phyloP scores from a whole-genome alignment of 2,329 filamentous ascomycete genomes.

The Talaromyces sp. region DNA sequence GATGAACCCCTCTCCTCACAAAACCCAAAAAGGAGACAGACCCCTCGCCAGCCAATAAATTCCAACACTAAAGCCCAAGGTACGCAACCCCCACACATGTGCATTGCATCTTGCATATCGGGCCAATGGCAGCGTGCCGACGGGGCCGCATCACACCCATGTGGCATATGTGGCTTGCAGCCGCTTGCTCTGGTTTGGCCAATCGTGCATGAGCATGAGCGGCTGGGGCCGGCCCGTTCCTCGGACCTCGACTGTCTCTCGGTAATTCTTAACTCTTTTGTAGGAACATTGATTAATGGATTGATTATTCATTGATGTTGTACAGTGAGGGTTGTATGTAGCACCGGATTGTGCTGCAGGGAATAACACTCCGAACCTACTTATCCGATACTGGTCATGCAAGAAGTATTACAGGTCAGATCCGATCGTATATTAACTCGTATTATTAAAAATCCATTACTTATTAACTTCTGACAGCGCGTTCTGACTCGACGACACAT shows the following conservation, averaged over 20 bases:
- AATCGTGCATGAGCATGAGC: too few species aligned
- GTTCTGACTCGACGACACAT: background rate
- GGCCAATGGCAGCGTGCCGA: background rate
- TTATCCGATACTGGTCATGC: background rate
- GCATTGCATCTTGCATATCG: background rate
- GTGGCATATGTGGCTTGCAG: background rate
- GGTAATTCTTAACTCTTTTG: too few species aligned
- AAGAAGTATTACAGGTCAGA: background rate
- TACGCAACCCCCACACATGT: background rate
- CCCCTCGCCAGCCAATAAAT: background rate
- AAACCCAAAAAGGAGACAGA: background rate
- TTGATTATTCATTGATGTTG: background rate
- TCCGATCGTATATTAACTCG: background rate
- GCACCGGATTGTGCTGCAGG: background rate
- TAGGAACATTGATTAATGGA: background rate
- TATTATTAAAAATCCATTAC: too few species aligned
- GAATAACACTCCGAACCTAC: background rate
- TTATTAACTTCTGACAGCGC: background rate
- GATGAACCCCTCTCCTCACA: background rate
- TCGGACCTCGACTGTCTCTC: too few species aligned
- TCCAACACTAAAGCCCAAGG: background rate
- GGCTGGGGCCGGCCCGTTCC: too few species aligned
- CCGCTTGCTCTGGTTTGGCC: too few species aligned
- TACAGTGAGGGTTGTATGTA: background rate
- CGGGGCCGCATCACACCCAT: background rate